A percentile compares a stretch with the other conserved stretches of the same genome.
Conservation (phyloP, 306 rosid genomes). For the Astragalus glycyphyllos region DNA sequence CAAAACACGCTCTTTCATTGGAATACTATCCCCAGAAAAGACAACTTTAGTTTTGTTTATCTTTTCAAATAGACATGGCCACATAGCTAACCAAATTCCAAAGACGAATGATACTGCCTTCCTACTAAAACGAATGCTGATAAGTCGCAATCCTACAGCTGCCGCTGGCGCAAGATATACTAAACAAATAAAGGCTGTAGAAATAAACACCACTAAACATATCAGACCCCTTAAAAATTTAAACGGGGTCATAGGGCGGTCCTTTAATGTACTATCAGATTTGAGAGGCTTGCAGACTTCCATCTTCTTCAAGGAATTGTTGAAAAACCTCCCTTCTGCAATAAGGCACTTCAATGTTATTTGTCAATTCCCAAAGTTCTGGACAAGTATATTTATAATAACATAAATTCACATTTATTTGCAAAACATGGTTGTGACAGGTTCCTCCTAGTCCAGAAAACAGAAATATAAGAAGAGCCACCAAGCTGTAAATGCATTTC, state of each 20-base stretch:
- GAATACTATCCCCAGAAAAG: conserved; percentile 80
- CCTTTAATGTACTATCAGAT: conserved; percentile 56
- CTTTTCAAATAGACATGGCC: conserved; percentile 93
- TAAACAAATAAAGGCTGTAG: conserved; percentile 79
- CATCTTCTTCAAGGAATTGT: conserved; percentile 63
- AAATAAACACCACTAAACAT: conserved; percentile 81
- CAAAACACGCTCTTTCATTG: conserved; percentile 77
- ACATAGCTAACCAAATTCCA: conserved; percentile 78
- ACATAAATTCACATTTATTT: conserved; percentile 29
- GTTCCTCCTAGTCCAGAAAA: conserved; percentile 16
- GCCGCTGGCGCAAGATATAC: conserved; percentile 70
- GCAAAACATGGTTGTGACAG: not conserved
- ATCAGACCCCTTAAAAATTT: conserved; percentile 73
- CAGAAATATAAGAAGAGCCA: conserved; percentile 21
- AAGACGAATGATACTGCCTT: conserved; percentile 67
- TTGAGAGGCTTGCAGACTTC: conserved; percentile 56
- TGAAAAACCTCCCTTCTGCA: conserved; percentile 63
- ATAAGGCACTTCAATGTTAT: conserved; percentile 47
- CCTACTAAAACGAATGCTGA: conserved; percentile 72
- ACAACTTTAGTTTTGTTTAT: conserved; percentile 78
- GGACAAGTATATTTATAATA: conserved; percentile 30
- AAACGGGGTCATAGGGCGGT: conserved; percentile 67
- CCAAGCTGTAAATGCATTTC: not conserved
- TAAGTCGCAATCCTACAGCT: conserved; percentile 54
- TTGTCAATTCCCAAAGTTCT: conserved; percentile 32